phyloP scores from a whole-genome alignment of 208 protist species.

The Leishmania amazonensis region DNA sequence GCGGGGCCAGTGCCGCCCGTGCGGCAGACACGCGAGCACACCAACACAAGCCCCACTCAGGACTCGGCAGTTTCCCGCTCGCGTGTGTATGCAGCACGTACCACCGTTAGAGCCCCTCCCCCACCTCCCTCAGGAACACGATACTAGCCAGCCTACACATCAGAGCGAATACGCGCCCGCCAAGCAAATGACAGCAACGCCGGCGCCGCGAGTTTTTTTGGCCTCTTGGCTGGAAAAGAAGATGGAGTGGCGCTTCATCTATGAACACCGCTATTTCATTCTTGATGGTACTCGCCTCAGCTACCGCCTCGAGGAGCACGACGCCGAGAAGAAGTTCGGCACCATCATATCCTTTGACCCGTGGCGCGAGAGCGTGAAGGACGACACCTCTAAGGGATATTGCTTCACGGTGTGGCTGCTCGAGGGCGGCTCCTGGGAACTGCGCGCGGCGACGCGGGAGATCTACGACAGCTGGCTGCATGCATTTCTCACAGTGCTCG shows the following conservation, averaged over 20 bases:
- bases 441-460: conserved; percentile 49
- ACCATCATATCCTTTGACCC: conserved; percentile 60
- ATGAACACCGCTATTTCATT: conserved; percentile 64
- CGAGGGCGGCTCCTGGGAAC: conserved; percentile 72
- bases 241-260: conserved; percentile 77
- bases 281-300: conserved; percentile 63
- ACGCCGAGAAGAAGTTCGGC: conserved; percentile 55
- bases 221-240: conserved; percentile 75
- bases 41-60: not conserved
- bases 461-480: conserved; percentile 56
- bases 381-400: conserved; percentile 25
- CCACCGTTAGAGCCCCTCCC: not conserved
- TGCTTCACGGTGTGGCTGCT: conserved; percentile 71
- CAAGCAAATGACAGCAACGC: not conserved
- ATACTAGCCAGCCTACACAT: not conserved
- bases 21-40: not conserved
- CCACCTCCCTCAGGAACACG: not conserved
- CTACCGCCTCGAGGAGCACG: conserved; percentile 51
- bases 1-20: not conserved
- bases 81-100: not conserved
- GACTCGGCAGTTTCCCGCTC: not conserved
- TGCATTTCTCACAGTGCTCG: conserved; percentile 34
- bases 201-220: conserved; percentile 32
- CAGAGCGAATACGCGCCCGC: not conserved
- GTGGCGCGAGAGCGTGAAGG: conserved; percentile 11